These are phyloP conservation scores for Cryptococcus sp. DNA, from an alignment of 1,284 basidiomycete species.

Conservation along the genomic window DNA sequence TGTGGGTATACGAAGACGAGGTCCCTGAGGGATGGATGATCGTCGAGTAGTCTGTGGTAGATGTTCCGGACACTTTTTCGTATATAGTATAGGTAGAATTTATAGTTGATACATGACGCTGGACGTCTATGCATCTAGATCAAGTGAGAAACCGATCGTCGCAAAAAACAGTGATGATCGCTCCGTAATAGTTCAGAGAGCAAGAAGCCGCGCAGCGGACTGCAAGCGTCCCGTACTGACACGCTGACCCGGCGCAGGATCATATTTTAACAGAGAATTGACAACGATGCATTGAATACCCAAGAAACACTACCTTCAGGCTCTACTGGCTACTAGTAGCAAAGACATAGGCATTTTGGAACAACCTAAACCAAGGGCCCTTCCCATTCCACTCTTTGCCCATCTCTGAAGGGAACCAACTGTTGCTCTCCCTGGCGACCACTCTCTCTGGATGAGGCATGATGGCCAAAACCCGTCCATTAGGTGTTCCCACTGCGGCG, in stretches of 20 bases:
- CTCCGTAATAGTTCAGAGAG: no score
- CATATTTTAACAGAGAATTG: no score
- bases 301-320: not conserved
- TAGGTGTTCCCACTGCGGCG: slow-evolving; percentile 78
- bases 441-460: slow-evolving; percentile 96
- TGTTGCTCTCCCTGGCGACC: slow-evolving; percentile 70
- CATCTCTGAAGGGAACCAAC: slow-evolving; percentile 69
- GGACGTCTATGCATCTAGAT: not conserved
- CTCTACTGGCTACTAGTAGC: slow-evolving; percentile 21
- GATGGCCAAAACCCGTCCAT: slow-evolving; percentile 83
- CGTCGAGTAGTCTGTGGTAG: slow-evolving; percentile 1
- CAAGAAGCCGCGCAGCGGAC: no score
- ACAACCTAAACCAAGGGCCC: slow-evolving; percentile 93
- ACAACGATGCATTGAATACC: no score
- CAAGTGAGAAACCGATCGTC: no score
- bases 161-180: no score
- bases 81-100: not conserved
- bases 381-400: slow-evolving; percentile 61
- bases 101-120: not conserved
- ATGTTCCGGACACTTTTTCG: not conserved
- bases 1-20: slow-evolving; percentile 31
- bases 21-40: slow-evolving; percentile 22
- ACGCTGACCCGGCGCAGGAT: no score
- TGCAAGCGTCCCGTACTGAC: no score
- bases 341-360: slow-evolving; percentile 72